These are phyloP conservation scores for Phytophthora meadii DNA, from an alignment of 352 stramenopile genomes.

Conservation along the genomic window DNA sequence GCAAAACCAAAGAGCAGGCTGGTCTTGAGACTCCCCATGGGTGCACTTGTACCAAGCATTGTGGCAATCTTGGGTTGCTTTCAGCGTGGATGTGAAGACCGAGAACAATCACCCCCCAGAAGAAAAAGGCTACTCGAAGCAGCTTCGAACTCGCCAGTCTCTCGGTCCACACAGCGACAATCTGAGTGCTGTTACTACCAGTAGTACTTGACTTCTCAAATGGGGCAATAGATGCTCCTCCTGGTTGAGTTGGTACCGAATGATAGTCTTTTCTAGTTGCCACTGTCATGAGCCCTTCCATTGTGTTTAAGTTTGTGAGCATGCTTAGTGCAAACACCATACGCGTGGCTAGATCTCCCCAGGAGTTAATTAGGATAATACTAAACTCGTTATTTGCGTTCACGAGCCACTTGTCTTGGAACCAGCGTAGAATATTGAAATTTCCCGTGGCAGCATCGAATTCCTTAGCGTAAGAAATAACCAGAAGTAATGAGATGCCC, in stretches of 20 bases:
- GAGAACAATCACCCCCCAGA: conserved; percentile 36
- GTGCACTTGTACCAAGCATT: conserved; percentile 40
- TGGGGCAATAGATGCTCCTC: conserved; percentile 19
- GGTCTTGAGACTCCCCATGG: conserved; percentile 33
- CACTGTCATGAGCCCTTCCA: conserved; percentile 26
- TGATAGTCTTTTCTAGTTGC: conserved; percentile 2
- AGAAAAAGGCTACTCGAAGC: conserved; percentile 29
- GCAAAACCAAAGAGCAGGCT: conserved; percentile 34
- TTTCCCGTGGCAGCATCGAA: conserved; percentile 15
- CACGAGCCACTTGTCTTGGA: conserved; percentile 41
- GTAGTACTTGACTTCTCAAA: conserved; percentile 1
- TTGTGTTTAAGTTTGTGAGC: conserved; percentile 42
- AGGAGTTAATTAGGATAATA: conserved; percentile 38
- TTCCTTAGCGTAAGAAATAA: conserved; percentile 31
- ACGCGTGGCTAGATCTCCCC: conserved; percentile 31
- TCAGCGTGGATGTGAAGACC: conserved; percentile 32
- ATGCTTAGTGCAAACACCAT: conserved; percentile 45
- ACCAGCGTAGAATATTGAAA: conserved; percentile 34
- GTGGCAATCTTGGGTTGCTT: conserved; percentile 22
- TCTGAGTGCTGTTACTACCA: background rate
- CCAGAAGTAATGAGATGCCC: conserved; percentile 30
- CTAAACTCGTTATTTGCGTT: conserved; percentile 46
- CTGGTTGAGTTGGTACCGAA: background rate
- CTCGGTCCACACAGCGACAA: conserved; percentile 17
- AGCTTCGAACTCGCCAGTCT: conserved; percentile 19